A percentile compares a stretch with the other conserved stretches of the same genome.
Conservation (phyloP, 441 rosid genomes). For the Erodium moschatum region DNA sequence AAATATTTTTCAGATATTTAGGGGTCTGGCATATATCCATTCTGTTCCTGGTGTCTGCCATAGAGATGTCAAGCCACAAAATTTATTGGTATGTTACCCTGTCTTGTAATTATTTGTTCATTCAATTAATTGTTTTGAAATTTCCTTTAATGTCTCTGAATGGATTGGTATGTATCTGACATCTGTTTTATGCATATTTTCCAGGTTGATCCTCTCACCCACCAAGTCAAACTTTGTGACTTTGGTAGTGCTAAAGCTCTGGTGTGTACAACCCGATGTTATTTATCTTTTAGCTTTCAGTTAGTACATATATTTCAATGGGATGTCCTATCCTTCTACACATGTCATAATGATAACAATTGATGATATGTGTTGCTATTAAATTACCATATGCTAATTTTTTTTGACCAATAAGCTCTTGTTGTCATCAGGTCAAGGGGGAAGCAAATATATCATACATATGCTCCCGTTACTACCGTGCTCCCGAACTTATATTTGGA, state of each 20-base stretch:
- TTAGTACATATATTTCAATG: neutral
- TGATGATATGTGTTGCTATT: neutral
- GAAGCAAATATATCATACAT: conserved; percentile 92
- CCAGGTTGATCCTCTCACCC: conserved; percentile 96
- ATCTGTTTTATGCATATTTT: conserved; percentile 12
- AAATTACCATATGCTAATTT: neutral
- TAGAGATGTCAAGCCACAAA: conserved; percentile 95
- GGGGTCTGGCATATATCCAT: conserved; percentile 92
- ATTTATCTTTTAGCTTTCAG: neutral
- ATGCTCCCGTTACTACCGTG: conserved; percentile 93
- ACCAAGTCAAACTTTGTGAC: conserved; percentile 96
- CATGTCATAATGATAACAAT: neutral
- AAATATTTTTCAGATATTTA: conserved; percentile 50
- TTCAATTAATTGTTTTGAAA: neutral
- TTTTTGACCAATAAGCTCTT: neutral
- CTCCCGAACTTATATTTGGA: conserved; percentile 97
- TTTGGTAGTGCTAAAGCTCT: conserved; percentile 99
- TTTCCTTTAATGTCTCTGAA: neutral
- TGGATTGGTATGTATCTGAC: conserved; percentile 5
- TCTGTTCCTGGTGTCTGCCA: conserved; percentile 87
- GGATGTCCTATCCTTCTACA: too few relatives aligned
- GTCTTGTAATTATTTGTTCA: neutral
- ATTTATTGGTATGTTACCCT: conserved; percentile 54
- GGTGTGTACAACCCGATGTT: conserved; percentile 27
- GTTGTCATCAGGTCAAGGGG: conserved; percentile 54